These are phyloP conservation scores for Pyrus communis DNA, from an alignment of 306 rosid species.

Conservation along the genomic window DNA sequence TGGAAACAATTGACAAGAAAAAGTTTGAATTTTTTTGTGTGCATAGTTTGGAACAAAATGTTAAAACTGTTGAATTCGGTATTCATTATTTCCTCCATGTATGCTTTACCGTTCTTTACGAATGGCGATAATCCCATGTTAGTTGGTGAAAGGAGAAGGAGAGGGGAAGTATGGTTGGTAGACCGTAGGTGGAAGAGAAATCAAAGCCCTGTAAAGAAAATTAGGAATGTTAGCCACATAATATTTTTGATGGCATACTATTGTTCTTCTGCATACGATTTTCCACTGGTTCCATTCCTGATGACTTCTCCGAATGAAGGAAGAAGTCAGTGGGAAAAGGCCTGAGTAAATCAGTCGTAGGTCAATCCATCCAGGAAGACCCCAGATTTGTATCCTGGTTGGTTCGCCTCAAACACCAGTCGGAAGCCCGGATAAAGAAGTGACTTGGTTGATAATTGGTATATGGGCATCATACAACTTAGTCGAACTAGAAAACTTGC, in stretches of 20 bases:
- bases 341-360: too few species aligned
- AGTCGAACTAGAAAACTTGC: background rate
- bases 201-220: background rate
- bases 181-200: background rate
- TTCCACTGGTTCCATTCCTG: too few species aligned
- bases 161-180: background rate
- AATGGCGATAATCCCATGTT: background rate
- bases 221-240: background rate
- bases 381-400: too few species aligned
- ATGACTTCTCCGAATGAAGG: too few species aligned
- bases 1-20: background rate
- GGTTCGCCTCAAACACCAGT: background rate
- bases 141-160: background rate
- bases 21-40: background rate
- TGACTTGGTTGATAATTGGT: background rate
- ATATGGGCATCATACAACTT: background rate
- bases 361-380: too few species aligned
- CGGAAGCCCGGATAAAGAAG: background rate
- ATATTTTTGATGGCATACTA: background rate
- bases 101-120: background rate
- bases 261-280: too few species aligned
- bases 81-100: background rate
- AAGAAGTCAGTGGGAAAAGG: too few species aligned
- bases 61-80: background rate
- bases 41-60: background rate